Evolutionary conservation across 345 rosid genomes (phyloP), one percentile per base, ranked within the genome.

Genomic region (Isatis tinctoria): DNA sequence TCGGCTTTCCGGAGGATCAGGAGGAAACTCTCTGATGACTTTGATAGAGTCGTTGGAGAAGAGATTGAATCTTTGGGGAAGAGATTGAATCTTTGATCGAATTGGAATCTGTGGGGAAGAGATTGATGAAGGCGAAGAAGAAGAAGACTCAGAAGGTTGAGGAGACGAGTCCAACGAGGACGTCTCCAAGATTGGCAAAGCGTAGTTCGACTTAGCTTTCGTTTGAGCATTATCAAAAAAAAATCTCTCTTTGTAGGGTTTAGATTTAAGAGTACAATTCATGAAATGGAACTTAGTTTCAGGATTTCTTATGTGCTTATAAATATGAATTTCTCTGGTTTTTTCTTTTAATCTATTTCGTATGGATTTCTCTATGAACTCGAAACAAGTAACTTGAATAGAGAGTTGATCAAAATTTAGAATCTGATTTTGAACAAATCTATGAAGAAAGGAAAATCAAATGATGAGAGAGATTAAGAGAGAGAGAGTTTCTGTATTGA

Each of bases 1-100:
- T n/a, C n/a, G n/a, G n/a, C n/a, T n/a, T n/a, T n/a, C n/a, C n/a
- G n/a, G 3, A 62, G 75, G 48, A 79, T 83, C 4, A 89, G 71
- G 57, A 76, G 96, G 74, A 92, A 85, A 40, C 74, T 92, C 32
- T 82, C 77, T 9, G 91, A 81, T 40, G 99, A 95, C 20, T 95
- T 95, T 53, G 95, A 95, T 12, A 69, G 74, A 37, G 99, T 86
- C 20, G 96, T 89, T 48, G 64, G 4, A 10, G 81, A 77, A 44
- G 4, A 44, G 2, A 1, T 22, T 28, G 18, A 33, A n/a, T n/a
- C n/a, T 3, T 43, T 30, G 66, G 11, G 1, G 0, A 58, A 65
- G 39, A 71, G n/a, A n/a, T n/a, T n/a, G n/a, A 64, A 33, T 12
- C 40, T n/a, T n/a, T n/a, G 0, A 17, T 70, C 13, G 26, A 63